Conservation (phyloP, 371 early-diverging fungal genomes). For the Sporodiniella umbellata region DNA sequence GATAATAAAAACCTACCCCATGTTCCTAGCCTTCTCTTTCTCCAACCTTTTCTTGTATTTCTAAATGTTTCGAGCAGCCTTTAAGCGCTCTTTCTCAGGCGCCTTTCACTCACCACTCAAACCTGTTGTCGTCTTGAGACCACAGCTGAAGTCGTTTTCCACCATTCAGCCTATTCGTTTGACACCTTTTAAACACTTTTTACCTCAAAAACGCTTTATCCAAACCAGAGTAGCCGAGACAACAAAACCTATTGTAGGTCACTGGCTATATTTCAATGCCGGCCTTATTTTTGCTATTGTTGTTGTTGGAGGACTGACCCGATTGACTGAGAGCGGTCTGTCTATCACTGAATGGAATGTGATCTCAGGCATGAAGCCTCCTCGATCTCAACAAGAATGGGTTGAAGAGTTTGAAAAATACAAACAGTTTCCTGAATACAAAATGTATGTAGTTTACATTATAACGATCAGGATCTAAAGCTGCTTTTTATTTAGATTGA, state of each 20-base stretch:
- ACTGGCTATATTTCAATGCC: constrained; percentile 88
- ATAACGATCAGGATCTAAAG: background rate
- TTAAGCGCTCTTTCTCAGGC: background rate
- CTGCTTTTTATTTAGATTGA: constrained; percentile 55
- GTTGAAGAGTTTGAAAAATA: constrained; percentile 93
- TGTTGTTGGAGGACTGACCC: constrained; percentile 93
- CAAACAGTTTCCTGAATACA: constrained; percentile 95
- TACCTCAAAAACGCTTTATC: background rate
- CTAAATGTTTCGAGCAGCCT: background rate
- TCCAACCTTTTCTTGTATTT: background rate
- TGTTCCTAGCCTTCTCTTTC: background rate
- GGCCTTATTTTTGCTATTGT: constrained; percentile 92
- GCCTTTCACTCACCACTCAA: background rate
- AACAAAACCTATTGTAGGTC: constrained; percentile 74
- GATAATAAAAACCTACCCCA: too few relatives aligned
- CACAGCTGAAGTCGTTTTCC: background rate
- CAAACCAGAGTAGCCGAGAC: background rate
- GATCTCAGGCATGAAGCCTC: constrained; percentile 91
- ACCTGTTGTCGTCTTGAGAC: background rate
- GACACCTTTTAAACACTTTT: background rate
- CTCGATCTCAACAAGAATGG: constrained; percentile 88
- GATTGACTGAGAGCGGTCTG: constrained; percentile 94
- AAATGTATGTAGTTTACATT: constrained; percentile 52
- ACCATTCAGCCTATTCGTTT: background rate
- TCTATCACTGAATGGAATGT: constrained; percentile 97